Evolutionary conservation across 2,329 filamentous ascomycete genomes (phyloP).

Genomic region (Penicillium palitans): DNA sequence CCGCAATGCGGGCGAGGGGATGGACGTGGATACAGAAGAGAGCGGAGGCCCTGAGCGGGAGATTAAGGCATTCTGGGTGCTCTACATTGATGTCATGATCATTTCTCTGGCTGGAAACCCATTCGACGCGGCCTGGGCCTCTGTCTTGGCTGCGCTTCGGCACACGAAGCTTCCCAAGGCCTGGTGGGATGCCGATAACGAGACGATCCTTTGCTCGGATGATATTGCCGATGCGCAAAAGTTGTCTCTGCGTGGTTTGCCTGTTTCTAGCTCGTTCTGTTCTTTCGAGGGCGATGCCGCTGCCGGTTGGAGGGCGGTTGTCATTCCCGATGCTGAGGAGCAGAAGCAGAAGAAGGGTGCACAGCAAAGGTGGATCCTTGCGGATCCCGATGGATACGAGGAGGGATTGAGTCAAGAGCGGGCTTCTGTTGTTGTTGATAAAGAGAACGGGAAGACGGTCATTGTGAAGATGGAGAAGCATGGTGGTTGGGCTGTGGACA

Average conservation of each 20-base stretch:
- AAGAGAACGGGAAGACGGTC: slow-evolving; percentile 45
- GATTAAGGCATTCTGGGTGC: slow-evolving; percentile 86
- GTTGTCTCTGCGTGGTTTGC: slow-evolving; percentile 65
- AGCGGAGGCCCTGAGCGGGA: slow-evolving; percentile 40
- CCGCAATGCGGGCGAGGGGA: slow-evolving; percentile 47
- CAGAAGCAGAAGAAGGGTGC: slow-evolving; percentile 45
- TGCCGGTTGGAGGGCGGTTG: slow-evolving; percentile 40
- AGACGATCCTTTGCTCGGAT: slow-evolving; percentile 74
- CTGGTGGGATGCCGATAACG: slow-evolving; percentile 79
- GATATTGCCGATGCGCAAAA: slow-evolving; percentile 54
- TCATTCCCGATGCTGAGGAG: slow-evolving; percentile 36
- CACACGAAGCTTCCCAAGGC: slow-evolving; percentile 77
- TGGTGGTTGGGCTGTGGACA: slow-evolving; percentile 71
- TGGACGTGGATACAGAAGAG: slow-evolving; percentile 50
- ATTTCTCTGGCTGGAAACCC: slow-evolving; percentile 89
- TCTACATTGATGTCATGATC: slow-evolving; percentile 94
- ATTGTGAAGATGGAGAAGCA: slow-evolving; percentile 77
- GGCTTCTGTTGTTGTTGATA: slow-evolving; percentile 80
- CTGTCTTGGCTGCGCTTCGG: slow-evolving; percentile 74
- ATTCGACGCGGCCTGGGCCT: slow-evolving; percentile 87
- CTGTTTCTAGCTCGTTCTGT: slow-evolving; percentile 73
- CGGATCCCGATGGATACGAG: slow-evolving; percentile 88
- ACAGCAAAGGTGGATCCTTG: slow-evolving; percentile 66
- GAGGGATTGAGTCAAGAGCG: slow-evolving; percentile 79
- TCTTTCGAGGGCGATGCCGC: slow-evolving; percentile 67